Evolutionary conservation across 1,139 yeast genomes (phyloP), one percentile per base, ranked within the genome.

Genomic region (Suhomyces bokatorum): DNA sequence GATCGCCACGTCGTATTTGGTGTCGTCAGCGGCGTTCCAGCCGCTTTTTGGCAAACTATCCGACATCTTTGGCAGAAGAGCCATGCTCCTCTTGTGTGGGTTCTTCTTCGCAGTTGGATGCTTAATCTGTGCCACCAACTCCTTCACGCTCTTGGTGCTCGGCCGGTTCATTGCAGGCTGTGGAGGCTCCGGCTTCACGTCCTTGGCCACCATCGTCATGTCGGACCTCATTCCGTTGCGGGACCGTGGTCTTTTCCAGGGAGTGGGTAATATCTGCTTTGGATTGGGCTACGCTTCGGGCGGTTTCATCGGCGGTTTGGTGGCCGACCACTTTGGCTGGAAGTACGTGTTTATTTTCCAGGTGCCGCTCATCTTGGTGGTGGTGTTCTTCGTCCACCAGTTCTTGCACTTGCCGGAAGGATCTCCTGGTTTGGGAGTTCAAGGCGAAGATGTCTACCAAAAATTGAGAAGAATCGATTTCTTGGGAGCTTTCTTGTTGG

Each of bases 31-130:
- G 1, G 78, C 78, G 1, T 73, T 72, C 55, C 79, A 74, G 63
- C 97, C 97, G 1, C 65, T 90, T 20, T 88, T 84, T 54, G 97
- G 97, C 20, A 89, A 88, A 58, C 64, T 90, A 29, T 84, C 95
- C 4, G 97, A 89, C 57, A 87, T 89, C 36, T 88, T 85, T 62
- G 97, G 97, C 16, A 76, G 96, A 55, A 85, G 80, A 58, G 53
- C 40, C 38, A 57, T 67, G 17, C 58, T 74, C 17, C 49, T 73
- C 14, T 48, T 63, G 11, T 74, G 78, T 54, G 60, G 69, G 29
- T 50, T 53, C 1, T 56, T 72, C 35, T 74, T 74, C 52, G 66
- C 66, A 9, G 36, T 69, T 9, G 78, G 79, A 0, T 74, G 79
- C 49, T 47, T 59, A 13, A 65, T 74, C 40, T 70, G 77, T 51